A percentile compares a stretch with the other conserved stretches of the same genome.
Conservation (phyloP, 768 basidiomycete species). For the Calocera viscosa region DNA sequence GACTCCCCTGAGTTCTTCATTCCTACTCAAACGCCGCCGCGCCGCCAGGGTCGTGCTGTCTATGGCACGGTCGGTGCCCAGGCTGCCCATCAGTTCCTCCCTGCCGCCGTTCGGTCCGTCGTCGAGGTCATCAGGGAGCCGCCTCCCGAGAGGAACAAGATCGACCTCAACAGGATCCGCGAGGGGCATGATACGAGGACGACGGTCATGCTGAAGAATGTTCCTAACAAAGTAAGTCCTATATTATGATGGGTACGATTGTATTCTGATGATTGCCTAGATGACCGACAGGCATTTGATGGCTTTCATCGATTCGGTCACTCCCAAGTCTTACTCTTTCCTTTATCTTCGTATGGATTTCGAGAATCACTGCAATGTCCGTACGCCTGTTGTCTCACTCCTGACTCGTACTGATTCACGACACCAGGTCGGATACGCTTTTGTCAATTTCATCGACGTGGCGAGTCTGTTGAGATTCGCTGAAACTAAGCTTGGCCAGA, state of each 20-base stretch:
- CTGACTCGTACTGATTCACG: neutral
- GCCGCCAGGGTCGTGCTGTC: conserved; percentile 2
- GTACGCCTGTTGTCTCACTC: neutral
- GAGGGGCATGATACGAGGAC: conserved; percentile 67
- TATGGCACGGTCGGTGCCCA: conserved; percentile 13
- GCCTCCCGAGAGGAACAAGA: conserved; percentile 34
- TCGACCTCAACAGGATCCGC: conserved; percentile 62
- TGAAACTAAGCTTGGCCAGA: conserved; percentile 57
- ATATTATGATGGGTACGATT: neutral
- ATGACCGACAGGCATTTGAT: conserved; percentile 22
- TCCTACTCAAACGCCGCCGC: neutral
- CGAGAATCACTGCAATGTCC: conserved; percentile 24
- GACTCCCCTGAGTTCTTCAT: conserved; percentile 1
- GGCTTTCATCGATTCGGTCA: conserved; percentile 57
- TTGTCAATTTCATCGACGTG: conserved; percentile 79
- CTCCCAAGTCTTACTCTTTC: conserved; percentile 69
- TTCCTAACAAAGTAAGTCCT: conserved; percentile 55
- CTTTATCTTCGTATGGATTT: conserved; percentile 48
- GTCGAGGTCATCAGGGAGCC: conserved; percentile 9
- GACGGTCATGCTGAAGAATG: conserved; percentile 84
- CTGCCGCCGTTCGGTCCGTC: neutral
- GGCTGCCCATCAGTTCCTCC: neutral
- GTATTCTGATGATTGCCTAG: neutral
- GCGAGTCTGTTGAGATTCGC: conserved; percentile 67
- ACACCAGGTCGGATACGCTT: conserved; percentile 63